Percentiles rank a stretch among this genome's conserved stretches.
phyloP scores from a whole-genome alignment of 371 early-diverging fungal genomes.

The Mucor irregularis region DNA sequence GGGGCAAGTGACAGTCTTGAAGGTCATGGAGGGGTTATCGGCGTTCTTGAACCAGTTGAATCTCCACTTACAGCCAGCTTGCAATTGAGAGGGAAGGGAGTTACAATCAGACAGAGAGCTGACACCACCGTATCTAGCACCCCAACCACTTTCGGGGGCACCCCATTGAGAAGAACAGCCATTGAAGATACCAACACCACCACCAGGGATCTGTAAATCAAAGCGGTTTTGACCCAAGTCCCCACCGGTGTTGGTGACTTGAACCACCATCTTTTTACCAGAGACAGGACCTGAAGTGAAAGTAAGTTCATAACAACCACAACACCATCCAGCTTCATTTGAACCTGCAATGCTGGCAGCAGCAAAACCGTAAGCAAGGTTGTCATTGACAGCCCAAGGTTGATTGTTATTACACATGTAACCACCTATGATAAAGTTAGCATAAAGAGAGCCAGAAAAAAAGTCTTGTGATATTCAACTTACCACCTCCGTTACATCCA shows the following conservation, averaged over 20 bases:
- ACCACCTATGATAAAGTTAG: constrained; percentile 6
- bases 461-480: not conserved
- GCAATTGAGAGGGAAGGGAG: constrained; percentile 36
- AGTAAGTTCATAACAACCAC: constrained; percentile 48
- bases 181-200: constrained; percentile 50
- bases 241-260: constrained; percentile 50
- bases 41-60: constrained; percentile 47
- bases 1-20: constrained; percentile 47
- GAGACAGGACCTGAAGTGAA: constrained; percentile 35
- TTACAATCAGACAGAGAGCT: constrained; percentile 27
- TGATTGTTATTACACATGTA: constrained; percentile 50
- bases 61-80: constrained; percentile 44
- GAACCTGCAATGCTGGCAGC: constrained; percentile 37
- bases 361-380: constrained; percentile 50
- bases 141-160: constrained; percentile 40
- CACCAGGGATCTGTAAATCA: constrained; percentile 53
- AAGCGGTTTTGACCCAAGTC: constrained; percentile 45
- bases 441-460: not conserved
- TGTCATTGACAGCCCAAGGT: constrained; percentile 42
- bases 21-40: constrained; percentile 42
- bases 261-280: constrained; percentile 50
- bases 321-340: constrained; percentile 38
- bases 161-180: constrained; percentile 43
- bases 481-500: constrained; percentile 41
- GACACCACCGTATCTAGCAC: constrained; percentile 44